These are phyloP conservation scores for Pseudonitzschia multiseries DNA, from an alignment of 108 stramenopile species.

Conservation along the genomic window DNA sequence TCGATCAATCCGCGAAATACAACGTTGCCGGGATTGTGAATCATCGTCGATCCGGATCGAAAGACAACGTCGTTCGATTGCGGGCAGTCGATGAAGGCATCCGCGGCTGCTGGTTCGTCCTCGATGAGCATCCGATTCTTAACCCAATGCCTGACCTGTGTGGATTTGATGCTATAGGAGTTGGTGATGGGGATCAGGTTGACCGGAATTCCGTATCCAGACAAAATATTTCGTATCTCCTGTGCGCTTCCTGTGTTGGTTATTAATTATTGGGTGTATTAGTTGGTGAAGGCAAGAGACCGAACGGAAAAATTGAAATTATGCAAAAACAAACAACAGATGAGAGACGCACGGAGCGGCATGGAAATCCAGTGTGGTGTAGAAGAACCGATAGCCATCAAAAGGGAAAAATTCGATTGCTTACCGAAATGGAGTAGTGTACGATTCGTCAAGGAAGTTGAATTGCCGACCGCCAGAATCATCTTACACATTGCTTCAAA, in stretches of 20 bases:
- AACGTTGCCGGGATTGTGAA: constrained; percentile 5
- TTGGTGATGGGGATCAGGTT: not conserved
- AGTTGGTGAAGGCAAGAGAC: not conserved
- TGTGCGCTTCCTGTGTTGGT: not conserved
- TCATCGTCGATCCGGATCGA: constrained; percentile 3
- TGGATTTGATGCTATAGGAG: not conserved
- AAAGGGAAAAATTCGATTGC: too few species aligned
- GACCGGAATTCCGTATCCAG: constrained; percentile 7
- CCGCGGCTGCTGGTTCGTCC: not conserved
- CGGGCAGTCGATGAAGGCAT: not conserved
- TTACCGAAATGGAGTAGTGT: not conserved
- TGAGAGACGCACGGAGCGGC: not conserved
- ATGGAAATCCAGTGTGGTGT: not conserved
- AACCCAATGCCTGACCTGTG: not conserved
- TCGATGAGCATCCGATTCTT: not conserved
- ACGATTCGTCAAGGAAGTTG: not conserved
- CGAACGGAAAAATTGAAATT: not conserved
- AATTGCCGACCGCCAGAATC: not conserved
- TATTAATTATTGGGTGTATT: too few species aligned
- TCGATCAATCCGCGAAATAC: constrained; percentile 17
- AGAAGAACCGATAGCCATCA: too few species aligned
- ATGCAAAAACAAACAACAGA: not conserved
- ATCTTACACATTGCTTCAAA: not conserved
- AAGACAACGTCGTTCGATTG: constrained; percentile 5
- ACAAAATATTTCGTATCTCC: not conserved